A percentile compares a stretch with the other conserved stretches of the same genome.
phyloP scores from a whole-genome alignment of 441 rosid genomes.

The Iberis amara region DNA sequence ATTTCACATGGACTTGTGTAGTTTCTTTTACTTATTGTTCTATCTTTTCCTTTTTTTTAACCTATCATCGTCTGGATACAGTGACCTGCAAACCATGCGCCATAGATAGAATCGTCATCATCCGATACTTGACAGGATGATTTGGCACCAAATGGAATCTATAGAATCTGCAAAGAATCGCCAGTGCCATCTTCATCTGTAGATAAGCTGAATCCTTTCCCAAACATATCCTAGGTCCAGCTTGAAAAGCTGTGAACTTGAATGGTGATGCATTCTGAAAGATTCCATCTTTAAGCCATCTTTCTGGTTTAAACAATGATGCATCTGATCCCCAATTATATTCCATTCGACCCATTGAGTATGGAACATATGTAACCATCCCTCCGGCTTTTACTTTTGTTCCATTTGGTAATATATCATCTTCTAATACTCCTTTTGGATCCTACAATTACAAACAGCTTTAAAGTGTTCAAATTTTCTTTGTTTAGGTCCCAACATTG shows the following conservation, averaged over 20 bases:
- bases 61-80: constrained; percentile 44
- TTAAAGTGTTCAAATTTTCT: background rate
- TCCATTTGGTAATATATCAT: constrained; percentile 83
- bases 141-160: constrained; percentile 65
- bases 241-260: constrained; percentile 96
- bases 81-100: constrained; percentile 71
- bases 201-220: constrained; percentile 97
- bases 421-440: constrained; percentile 75
- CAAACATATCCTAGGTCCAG: constrained; percentile 89
- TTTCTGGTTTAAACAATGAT: constrained; percentile 69
- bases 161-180: constrained; percentile 71
- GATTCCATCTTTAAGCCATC: constrained; percentile 85
- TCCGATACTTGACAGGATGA: constrained; percentile 82
- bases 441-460: constrained; percentile 45
- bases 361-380: constrained; percentile 91
- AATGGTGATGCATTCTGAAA: constrained; percentile 87
- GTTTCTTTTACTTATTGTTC: too few relatives aligned
- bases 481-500: too few relatives aligned
- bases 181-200: constrained; percentile 96
- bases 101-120: constrained; percentile 93
- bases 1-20: too few relatives aligned
- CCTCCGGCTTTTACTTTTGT: constrained; percentile 92
- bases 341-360: constrained; percentile 91
- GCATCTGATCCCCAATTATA: constrained; percentile 93
- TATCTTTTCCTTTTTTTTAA: background rate